A percentile compares a stretch with the other conserved stretches of the same genome.
phyloP scores from a whole-genome alignment of 2,329 filamentous ascomycete species.

The Alternaria dauci region DNA sequence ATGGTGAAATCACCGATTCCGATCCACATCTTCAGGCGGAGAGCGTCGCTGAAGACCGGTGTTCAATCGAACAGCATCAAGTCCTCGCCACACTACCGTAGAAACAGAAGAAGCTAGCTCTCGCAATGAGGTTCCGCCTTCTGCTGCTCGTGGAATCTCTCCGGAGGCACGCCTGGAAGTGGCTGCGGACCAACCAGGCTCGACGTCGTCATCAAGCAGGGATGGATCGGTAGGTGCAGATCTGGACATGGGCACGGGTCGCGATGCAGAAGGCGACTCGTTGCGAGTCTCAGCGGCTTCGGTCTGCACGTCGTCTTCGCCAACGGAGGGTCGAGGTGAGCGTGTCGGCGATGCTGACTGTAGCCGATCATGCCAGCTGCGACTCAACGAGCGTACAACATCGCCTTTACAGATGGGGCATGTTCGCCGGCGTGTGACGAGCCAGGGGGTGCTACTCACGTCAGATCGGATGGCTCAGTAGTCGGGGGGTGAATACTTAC shows the following conservation, averaged over 20 bases:
- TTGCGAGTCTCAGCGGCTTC: conserved; percentile 57
- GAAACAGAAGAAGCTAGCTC: conserved; percentile 45
- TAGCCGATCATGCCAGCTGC: conserved; percentile 43
- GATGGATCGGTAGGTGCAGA: conserved; percentile 19
- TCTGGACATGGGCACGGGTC: conserved; percentile 53
- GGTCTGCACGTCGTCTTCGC: conserved; percentile 56
- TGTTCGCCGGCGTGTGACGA: conserved; percentile 93
- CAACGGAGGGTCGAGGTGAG: conserved; percentile 29
- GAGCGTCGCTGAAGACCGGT: conserved; percentile 41
- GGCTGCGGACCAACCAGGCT: conserved; percentile 48
- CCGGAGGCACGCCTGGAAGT: conserved; percentile 52
- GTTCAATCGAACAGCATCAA: conserved; percentile 43
- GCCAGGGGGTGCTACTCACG: conserved; percentile 82
- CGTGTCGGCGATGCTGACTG: conserved; percentile 33
- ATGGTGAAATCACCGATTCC: conserved; percentile 39
- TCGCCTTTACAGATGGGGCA: conserved; percentile 99
- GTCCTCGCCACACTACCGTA: conserved; percentile 48
- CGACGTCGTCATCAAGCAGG: conserved; percentile 36
- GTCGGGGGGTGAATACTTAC: conserved; percentile 66
- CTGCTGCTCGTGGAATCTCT: conserved; percentile 23
- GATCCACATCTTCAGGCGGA: conserved; percentile 44
- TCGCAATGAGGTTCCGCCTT: conserved; percentile 38
- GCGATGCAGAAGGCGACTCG: conserved; percentile 60
- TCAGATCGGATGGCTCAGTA: conserved; percentile 22
- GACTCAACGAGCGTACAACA: conserved; percentile 69